Percentiles rank a stretch among this genome's conserved stretches.
These are phyloP conservation scores for Trichoderma harzianum DNA, from an alignment of 2,329 filamentous ascomycete genomes.

Conservation along the genomic window DNA sequence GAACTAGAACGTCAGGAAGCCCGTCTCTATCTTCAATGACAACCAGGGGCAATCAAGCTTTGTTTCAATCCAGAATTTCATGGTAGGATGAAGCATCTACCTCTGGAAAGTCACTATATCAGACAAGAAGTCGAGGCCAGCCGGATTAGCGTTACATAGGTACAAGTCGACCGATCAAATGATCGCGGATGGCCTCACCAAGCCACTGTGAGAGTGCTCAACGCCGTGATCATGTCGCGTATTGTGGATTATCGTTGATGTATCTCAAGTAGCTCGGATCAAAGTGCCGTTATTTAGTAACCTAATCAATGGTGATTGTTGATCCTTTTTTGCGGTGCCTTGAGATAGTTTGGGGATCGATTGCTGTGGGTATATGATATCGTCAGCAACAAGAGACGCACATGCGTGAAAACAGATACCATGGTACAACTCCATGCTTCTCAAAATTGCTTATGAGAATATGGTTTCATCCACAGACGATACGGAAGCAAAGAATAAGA, in stretches of 20 bases:
- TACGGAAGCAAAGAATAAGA: background rate
- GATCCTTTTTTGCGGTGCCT: background rate
- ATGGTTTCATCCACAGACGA: background rate
- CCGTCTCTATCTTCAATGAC: too few relatives aligned
- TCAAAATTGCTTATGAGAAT: background rate
- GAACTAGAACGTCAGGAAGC: too few relatives aligned
- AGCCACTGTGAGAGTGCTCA: background rate
- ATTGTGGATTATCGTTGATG: background rate
- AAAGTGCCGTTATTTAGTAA: background rate
- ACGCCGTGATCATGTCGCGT: background rate
- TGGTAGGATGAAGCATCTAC: too few relatives aligned
- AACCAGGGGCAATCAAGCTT: too few relatives aligned
- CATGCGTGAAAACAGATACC: background rate
- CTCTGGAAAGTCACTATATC: too few relatives aligned
- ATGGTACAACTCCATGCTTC: background rate
- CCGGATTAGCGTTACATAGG: too few relatives aligned
- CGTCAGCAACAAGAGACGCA: background rate
- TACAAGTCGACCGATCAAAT: too few relatives aligned
- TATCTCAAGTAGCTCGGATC: background rate
- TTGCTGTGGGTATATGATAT: background rate
- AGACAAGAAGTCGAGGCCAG: too few relatives aligned
- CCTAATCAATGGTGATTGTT: background rate
- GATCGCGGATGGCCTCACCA: too few relatives aligned
- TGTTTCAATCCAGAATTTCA: too few relatives aligned
- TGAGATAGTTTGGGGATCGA: too few relatives aligned